Conservation (phyloP, 106 monocot genomes). For the Dendrobium officinale region DNA sequence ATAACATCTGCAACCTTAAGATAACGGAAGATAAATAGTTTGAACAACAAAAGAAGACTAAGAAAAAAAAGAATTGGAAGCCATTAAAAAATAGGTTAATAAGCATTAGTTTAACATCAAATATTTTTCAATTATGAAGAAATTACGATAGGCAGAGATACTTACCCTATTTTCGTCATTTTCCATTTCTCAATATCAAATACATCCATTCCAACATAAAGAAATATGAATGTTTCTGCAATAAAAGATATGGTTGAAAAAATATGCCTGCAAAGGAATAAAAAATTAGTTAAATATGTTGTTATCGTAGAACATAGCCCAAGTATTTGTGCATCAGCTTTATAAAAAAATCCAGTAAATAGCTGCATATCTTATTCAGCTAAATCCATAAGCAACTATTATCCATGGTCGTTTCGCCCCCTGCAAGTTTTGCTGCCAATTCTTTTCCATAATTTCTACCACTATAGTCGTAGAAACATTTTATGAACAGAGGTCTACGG, state of each 20-base stretch:
- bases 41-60: neutral
- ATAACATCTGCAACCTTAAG: neutral
- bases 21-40: neutral
- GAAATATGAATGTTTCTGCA: constrained; percentile 76
- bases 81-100: neutral
- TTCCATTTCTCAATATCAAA: constrained; percentile 78
- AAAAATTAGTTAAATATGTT: neutral
- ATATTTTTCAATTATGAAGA: neutral
- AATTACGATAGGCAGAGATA: neutral
- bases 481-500: too few species aligned
- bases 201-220: constrained; percentile 86
- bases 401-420: too few species aligned
- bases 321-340: neutral
- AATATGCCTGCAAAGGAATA: constrained; percentile 51
- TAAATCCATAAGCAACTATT: neutral
- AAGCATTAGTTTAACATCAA: neutral
- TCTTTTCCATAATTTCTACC: neutral
- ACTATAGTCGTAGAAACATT: neutral
- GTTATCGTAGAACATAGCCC: neutral
- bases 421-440: neutral
- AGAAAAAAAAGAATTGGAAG: neutral
- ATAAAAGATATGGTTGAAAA: constrained; percentile 79
- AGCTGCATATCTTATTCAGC: neutral
- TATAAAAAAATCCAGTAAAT: neutral
- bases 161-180: constrained; percentile 42